Base-by-base conservation (phyloP, 2,329 filamentous ascomycete genomes). In the Alternaria viburni region DNA sequence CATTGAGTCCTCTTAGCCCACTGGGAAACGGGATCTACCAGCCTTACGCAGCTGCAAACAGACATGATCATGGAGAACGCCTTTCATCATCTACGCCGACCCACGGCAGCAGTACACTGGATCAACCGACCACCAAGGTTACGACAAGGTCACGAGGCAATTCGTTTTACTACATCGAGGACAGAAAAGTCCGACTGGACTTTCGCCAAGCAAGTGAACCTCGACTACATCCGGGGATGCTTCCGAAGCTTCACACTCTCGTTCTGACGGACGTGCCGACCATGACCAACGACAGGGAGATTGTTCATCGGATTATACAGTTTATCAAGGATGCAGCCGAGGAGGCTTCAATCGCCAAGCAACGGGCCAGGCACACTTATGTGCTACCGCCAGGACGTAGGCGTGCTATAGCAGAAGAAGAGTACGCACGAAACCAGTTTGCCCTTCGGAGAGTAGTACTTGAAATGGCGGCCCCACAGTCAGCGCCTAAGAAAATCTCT, bases 271-370 rank as follows among this genome's bases (percentile, higher is more conserved):
- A 87, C 63, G 82, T 89, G 2, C 87, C 88, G 1, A 79, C 77
- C 6, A 81, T 81, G 25, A 83, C 83, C 2, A 69, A 79, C 1
- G 77, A 86, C 17, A 64, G 81, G 6, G 65, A 79, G 12, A 75
- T 82, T 7, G 23, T 74, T 13, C 17, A 67, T 5, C 78, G 78
- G 11, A 75, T 90, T 6, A 85, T 83, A 49, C 77, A 82, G 12
- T 89, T 88, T 72, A 85, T 89, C 64, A 83, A 81, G 55, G 82
- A 84, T 46, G 89, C 87, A 68, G 86, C 86, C 13, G 82, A 86
- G 57, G 87, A 89, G 77, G 75, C 83, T 1, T 73, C 82, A 11
- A 81, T 88, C 10, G 86, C 87, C 19, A 81, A 77, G 5, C 80
- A 86, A 12, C 83, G 85, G 68, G 86, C 87, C 3, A 79, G 77